phyloP scores from a whole-genome alignment of 2,329 filamentous ascomycete genomes.

The Ophiocordyceps polyrhachis-furcata region DNA sequence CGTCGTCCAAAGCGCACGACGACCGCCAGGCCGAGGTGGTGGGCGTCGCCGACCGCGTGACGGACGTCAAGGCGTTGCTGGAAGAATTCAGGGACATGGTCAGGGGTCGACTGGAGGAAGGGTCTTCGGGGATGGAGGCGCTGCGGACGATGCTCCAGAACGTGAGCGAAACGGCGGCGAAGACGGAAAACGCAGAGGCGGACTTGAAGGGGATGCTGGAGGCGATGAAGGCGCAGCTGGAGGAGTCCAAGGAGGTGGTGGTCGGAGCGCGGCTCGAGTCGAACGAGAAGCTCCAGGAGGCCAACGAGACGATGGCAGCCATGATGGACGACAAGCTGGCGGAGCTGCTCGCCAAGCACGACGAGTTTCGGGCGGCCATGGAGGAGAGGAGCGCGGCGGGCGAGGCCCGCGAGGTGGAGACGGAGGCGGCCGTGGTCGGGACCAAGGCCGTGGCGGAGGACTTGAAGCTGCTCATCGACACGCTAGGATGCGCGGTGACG shows the following conservation, averaged over 20 bases:
- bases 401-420: conserved; percentile 53
- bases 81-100: conserved; percentile 63
- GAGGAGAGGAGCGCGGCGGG: conserved; percentile 56
- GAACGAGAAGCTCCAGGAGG: conserved; percentile 54
- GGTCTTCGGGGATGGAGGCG: conserved; percentile 51
- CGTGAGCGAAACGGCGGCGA: conserved; percentile 42
- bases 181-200: conserved; percentile 37
- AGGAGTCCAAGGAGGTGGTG: conserved; percentile 64
- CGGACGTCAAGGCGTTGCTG: conserved; percentile 59
- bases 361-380: conserved; percentile 58
- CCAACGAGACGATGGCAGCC: conserved; percentile 30
- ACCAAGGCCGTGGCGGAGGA: conserved; percentile 76
- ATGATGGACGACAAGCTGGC: conserved; percentile 49
- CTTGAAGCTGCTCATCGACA: conserved; percentile 69
- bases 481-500: conserved; percentile 60
- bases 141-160: conserved; percentile 52
- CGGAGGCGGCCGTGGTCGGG: conserved; percentile 52
- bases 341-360: conserved; percentile 71
- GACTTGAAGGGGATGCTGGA: conserved; percentile 56
- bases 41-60: conserved; percentile 57
- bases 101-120: conserved; percentile 58
- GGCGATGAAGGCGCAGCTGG: conserved; percentile 69
- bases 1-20: conserved; percentile 62
- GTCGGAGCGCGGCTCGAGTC: conserved; percentile 66
- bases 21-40: conserved; percentile 71